Conservation (phyloP, 257 asterid species). For the Fraxinus cuspidata region DNA sequence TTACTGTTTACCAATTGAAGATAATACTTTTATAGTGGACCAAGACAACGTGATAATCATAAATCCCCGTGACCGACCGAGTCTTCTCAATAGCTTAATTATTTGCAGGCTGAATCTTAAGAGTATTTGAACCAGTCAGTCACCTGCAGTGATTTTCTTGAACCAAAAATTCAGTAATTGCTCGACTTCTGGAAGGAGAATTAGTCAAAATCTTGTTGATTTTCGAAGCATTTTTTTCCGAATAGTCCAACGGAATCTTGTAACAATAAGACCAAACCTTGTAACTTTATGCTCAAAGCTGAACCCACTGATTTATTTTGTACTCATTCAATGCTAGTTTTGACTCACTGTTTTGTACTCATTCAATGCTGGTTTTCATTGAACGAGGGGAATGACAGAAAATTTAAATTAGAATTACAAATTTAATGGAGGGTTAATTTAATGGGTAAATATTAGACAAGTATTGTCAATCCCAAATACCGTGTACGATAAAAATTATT, state of each 20-base stretch:
- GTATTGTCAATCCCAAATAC: no score
- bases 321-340: background rate
- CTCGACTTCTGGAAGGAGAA: background rate
- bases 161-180: background rate
- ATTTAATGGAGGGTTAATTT: no score
- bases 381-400: no score
- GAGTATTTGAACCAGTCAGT: background rate
- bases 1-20: no score
- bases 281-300: background rate
- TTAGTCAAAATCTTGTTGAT: background rate
- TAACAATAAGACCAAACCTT: background rate
- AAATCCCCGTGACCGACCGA: background rate
- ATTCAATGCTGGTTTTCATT: no score
- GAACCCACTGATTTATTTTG: background rate
- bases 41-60: background rate
- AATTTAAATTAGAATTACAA: no score
- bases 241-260: background rate
- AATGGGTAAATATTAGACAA: no score
- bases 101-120: background rate
- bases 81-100: background rate
- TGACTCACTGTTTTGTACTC: no score
- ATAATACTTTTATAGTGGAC: background rate
- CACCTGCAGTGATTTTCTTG: background rate
- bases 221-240: background rate
- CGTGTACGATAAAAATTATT: no score